Evolutionary conservation across 768 basidiomycete species (phyloP).

Genomic region (Coprinellus aureogranulatus): DNA sequence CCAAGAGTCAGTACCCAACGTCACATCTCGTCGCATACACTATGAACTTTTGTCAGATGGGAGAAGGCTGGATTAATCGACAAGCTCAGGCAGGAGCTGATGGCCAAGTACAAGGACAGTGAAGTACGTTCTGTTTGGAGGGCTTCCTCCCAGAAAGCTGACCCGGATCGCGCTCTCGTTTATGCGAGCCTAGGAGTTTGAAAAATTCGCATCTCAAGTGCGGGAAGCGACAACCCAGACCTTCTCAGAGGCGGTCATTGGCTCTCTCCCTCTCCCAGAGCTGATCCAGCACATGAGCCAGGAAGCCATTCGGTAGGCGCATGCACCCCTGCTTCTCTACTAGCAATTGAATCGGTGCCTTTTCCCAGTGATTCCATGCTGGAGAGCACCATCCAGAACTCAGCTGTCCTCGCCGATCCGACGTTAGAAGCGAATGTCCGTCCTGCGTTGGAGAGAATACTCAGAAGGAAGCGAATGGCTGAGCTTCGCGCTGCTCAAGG

Average conservation of each 20-base stretch:
- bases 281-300: slow-evolving; percentile 6
- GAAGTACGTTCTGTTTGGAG: no score
- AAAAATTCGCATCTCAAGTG: slow-evolving; percentile 4
- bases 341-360: neutral
- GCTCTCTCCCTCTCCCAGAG: slow-evolving; percentile 1
- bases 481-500: slow-evolving; percentile 7
- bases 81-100: slow-evolving; percentile 2
- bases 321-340: neutral
- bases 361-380: slow-evolving; percentile 49
- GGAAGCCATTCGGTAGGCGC: neutral
- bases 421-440: slow-evolving; percentile 44
- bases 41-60: slow-evolving; percentile 1
- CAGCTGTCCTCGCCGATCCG: slow-evolving; percentile 46
- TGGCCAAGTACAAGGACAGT: slow-evolving; percentile 5
- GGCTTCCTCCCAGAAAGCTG: no score
- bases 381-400: slow-evolving; percentile 59
- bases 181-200: neutral
- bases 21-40: neutral
- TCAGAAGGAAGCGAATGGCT: slow-evolving; percentile 37
- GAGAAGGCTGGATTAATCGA: slow-evolving; percentile 2
- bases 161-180: no score
- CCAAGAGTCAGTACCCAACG: neutral
- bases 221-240: slow-evolving; percentile 1
- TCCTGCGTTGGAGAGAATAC: slow-evolving; percentile 42
- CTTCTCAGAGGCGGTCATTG: slow-evolving; percentile 4